These are phyloP conservation scores for Blastomyces parvus DNA, from an alignment of 2,329 filamentous ascomycete genomes.

Conservation along the genomic window DNA sequence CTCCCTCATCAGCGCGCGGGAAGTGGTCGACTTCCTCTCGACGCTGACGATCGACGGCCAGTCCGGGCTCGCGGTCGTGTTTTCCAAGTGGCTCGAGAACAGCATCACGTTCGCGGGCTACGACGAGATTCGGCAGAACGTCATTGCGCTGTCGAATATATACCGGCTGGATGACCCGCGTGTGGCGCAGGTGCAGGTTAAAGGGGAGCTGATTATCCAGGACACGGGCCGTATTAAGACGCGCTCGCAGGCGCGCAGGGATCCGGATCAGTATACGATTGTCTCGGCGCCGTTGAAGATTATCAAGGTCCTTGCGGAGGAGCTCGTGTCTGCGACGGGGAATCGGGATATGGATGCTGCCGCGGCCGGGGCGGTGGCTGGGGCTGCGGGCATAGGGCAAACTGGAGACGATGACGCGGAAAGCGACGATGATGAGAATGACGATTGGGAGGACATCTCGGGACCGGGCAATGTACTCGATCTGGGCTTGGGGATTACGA, in stretches of 20 bases:
- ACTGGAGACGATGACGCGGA: constrained; percentile 40
- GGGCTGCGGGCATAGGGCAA: constrained; percentile 17
- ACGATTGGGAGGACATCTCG: constrained; percentile 81
- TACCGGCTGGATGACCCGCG: constrained; percentile 79
- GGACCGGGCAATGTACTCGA: constrained; percentile 55
- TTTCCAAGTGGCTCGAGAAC: constrained; percentile 95
- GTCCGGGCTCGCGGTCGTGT: constrained; percentile 77
- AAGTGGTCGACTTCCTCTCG: constrained; percentile 85
- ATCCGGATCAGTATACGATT: constrained; percentile 81
- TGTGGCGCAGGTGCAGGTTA: constrained; percentile 69
- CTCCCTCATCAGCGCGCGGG: constrained; percentile 71
- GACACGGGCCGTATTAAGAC: constrained; percentile 83
- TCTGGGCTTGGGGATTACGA: constrained; percentile 58
- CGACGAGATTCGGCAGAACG: constrained; percentile 92
- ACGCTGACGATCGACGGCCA: constrained; percentile 66
- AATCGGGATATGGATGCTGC: constrained; percentile 41
- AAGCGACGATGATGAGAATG: constrained; percentile 64
- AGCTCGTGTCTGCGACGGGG: constrained; percentile 73
- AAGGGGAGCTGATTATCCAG: constrained; percentile 79
- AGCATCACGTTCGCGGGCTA: constrained; percentile 96
- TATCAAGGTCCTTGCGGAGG: constrained; percentile 87
- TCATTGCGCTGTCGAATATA: constrained; percentile 85
- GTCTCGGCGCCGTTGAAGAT: constrained; percentile 89
- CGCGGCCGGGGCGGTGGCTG: constrained; percentile 48
- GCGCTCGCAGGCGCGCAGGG: constrained; percentile 75